These are phyloP conservation scores for Beta lomatogona DNA, from an alignment of 179 eudicot species.

Conservation along the genomic window DNA sequence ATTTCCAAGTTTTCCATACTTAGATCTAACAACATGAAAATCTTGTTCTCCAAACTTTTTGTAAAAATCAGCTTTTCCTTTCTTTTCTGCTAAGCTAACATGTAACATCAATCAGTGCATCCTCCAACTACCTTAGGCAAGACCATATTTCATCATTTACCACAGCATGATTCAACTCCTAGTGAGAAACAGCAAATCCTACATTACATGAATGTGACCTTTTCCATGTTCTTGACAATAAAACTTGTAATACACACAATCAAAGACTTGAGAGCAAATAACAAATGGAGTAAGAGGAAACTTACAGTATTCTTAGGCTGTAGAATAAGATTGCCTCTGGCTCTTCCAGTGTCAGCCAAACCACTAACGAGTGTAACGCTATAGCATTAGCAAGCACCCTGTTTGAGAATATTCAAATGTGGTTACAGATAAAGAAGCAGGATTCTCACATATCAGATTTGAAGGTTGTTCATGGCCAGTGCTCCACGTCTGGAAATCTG, in stretches of 20 bases:
- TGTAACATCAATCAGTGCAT: background rate
- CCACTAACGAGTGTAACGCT: background rate
- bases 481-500: background rate
- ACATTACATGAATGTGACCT: background rate
- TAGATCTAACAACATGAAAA: background rate
- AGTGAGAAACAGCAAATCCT: background rate
- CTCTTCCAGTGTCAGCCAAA: background rate
- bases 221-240: background rate
- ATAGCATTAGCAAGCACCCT: background rate
- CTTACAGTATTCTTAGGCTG: conserved; percentile 9
- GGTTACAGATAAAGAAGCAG: too few relatives aligned
- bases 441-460: background rate
- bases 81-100: background rate
- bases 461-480: background rate
- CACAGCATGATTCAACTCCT: background rate
- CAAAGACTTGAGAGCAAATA: background rate
- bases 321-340: background rate
- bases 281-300: background rate
- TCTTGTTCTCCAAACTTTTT: background rate
- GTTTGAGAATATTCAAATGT: background rate
- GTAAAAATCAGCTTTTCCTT: conserved; percentile 7
- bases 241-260: background rate
- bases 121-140: conserved; percentile 6
- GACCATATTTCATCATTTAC: background rate
- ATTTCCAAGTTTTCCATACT: background rate